These are phyloP conservation scores for Talaromyces sp. DNA, from an alignment of 2,329 filamentous ascomycete genomes.

Conservation along the genomic window DNA sequence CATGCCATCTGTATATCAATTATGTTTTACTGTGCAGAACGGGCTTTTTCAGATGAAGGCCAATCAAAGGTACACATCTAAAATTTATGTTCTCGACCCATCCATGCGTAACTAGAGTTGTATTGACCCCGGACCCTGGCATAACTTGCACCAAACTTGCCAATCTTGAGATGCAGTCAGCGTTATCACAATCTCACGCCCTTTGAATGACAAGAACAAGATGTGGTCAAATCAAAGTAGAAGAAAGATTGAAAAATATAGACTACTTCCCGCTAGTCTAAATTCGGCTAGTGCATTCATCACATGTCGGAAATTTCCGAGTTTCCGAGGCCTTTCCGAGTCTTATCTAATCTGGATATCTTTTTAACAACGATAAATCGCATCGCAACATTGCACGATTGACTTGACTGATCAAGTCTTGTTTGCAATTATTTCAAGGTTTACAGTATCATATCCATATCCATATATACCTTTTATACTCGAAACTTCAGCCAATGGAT, in stretches of 20 bases:
- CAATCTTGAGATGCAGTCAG: neutral
- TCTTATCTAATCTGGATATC: neutral
- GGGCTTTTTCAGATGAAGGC: neutral
- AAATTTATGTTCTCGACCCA: neutral
- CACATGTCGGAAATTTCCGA: neutral
- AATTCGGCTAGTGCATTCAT: neutral
- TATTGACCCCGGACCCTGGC: neutral
- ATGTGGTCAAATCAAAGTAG: slow-evolving; percentile 1
- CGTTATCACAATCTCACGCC: neutral
- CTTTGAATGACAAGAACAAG: neutral
- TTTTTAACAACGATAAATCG: neutral
- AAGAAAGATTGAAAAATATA: neutral
- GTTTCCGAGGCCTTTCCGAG: neutral
- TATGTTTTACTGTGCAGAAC: neutral
- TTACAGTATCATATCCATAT: neutral
- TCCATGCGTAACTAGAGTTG: neutral
- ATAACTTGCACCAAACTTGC: neutral
- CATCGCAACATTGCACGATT: neutral
- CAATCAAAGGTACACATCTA: neutral
- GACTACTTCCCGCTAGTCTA: neutral
- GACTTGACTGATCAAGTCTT: neutral
- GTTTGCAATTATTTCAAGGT: neutral
- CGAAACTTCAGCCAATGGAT: slow-evolving; percentile 60
- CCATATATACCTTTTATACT: neutral
- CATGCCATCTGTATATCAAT: neutral